phyloP scores from a whole-genome alignment of 345 rosid species.

The Populus simonii region DNA sequence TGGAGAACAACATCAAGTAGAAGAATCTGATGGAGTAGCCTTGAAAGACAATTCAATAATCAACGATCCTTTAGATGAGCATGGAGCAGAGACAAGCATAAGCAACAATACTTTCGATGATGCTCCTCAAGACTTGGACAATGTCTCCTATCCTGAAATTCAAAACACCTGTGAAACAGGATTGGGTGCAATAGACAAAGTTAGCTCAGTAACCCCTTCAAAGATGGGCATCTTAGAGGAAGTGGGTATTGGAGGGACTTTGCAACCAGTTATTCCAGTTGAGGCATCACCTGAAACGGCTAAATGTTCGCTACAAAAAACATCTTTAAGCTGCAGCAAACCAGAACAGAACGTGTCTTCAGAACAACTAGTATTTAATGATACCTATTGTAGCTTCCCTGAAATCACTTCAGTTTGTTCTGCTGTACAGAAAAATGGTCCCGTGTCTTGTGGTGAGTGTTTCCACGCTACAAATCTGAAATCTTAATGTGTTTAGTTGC shows the following conservation, averaged over 20 bases:
- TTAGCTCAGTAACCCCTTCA: background rate
- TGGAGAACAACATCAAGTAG: background rate
- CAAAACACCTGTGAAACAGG: background rate
- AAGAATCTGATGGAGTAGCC: background rate
- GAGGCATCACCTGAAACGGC: background rate
- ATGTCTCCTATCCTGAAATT: background rate
- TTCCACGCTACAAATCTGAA: background rate
- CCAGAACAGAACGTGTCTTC: constrained; percentile 2
- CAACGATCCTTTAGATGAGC: background rate
- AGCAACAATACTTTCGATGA: background rate
- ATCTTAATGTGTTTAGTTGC: background rate
- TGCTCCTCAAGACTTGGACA: background rate
- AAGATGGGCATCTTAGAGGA: background rate
- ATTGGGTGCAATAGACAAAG: background rate
- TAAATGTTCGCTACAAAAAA: background rate
- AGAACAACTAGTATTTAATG: constrained; percentile 7
- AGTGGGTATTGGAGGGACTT: background rate
- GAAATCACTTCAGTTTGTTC: constrained; percentile 2
- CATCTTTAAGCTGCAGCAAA: constrained; percentile 4
- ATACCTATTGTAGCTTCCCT: background rate
- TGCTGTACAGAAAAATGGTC: background rate
- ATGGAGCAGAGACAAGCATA: no score
- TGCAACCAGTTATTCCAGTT: background rate
- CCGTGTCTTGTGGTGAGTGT: constrained; percentile 8
- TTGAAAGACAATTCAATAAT: background rate